phyloP scores from a whole-genome alignment of 2,329 filamentous ascomycete genomes.

The Cladosporium sp. region DNA sequence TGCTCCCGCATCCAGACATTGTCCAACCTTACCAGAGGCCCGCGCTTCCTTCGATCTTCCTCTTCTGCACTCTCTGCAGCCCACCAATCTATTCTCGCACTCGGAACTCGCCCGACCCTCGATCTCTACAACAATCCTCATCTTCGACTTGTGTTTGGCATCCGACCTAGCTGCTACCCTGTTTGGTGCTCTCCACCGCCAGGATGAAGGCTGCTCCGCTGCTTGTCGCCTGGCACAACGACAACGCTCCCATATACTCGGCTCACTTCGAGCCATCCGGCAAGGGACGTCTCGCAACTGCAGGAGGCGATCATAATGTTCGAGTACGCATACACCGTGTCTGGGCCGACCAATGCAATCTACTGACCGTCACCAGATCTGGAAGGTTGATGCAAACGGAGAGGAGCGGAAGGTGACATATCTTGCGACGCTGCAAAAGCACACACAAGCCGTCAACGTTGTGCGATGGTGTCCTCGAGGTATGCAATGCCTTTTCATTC shows the following conservation, averaged over 20 bases:
- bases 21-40: background rate
- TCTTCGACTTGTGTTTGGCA: background rate
- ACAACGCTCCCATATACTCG: conserved; percentile 94
- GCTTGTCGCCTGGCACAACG: conserved; percentile 98
- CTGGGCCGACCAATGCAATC: background rate
- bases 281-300: conserved; percentile 87
- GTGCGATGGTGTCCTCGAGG: conserved; percentile 93
- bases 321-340: conserved; percentile 53
- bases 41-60: background rate
- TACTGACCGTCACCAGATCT: conserved; percentile 57
- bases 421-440: conserved; percentile 83
- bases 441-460: conserved; percentile 96
- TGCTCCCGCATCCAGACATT: conserved; percentile 10
- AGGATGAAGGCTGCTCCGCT: conserved; percentile 92
- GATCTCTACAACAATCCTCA: background rate
- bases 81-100: background rate
- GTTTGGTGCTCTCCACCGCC: conserved; percentile 8
- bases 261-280: conserved; percentile 92
- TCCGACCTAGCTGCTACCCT: background rate
- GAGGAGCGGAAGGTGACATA: conserved; percentile 89
- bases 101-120: background rate
- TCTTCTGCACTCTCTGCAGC: background rate
- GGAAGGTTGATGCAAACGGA: conserved; percentile 80
- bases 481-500: conserved; percentile 39
- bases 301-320: conserved; percentile 94